These are phyloP conservation scores for Pythium chondricola DNA, from an alignment of 352 stramenopile species.

Conservation along the genomic window DNA sequence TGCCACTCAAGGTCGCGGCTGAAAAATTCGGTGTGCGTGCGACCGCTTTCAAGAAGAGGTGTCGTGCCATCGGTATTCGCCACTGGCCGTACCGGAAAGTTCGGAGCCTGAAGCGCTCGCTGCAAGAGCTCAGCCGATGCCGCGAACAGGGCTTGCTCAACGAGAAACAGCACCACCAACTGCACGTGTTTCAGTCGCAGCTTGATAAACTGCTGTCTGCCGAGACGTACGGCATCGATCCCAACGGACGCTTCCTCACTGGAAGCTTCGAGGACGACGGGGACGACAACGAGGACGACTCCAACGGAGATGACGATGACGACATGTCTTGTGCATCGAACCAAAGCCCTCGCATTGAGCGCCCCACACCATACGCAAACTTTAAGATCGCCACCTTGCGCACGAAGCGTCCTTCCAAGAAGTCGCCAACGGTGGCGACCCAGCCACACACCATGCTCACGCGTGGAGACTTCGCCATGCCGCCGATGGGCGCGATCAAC, in stretches of 20 bases:
- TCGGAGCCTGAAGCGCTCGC: conserved; percentile 45
- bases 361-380: conserved; percentile 19
- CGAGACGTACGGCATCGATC: conserved; percentile 78
- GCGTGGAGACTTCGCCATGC: conserved; percentile 17
- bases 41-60: conserved; percentile 58
- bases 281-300: conserved; percentile 39
- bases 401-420: conserved; percentile 17
- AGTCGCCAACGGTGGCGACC: background rate
- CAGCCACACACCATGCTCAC: conserved; percentile 4
- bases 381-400: conserved; percentile 27
- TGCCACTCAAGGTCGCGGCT: conserved; percentile 48
- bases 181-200: conserved; percentile 58
- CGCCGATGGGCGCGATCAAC: conserved; percentile 16
- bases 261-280: conserved; percentile 20
- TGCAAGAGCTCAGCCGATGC: conserved; percentile 56
- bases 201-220: conserved; percentile 72
- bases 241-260: conserved; percentile 38
- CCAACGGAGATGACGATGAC: conserved; percentile 23
- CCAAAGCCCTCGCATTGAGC: conserved; percentile 28
- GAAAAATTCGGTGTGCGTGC: conserved; percentile 58
- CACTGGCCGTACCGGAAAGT: conserved; percentile 65
- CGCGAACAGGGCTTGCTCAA: conserved; percentile 58
- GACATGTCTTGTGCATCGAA: conserved; percentile 24
- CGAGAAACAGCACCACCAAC: conserved; percentile 72
- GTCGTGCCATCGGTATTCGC: conserved; percentile 49